A percentile compares a stretch with the other conserved stretches of the same genome.
Conservation (phyloP, 352 stramenopile species). For the Saprolegnia parasitica region DNA sequence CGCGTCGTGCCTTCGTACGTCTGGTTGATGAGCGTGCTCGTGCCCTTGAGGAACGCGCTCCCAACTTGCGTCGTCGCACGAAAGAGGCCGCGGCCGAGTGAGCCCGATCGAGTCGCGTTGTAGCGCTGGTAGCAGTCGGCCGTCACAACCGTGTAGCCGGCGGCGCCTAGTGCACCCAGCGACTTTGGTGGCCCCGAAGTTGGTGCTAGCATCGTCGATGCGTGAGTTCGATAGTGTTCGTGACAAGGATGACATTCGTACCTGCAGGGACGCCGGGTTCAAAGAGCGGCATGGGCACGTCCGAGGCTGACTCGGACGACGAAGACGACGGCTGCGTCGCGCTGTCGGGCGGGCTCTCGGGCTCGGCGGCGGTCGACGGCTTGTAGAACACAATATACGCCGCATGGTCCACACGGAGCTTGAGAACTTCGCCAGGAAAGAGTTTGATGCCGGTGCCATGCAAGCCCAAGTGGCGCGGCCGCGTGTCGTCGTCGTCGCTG, state of each 20-base stretch:
- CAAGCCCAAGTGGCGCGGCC: slow-evolving; percentile 56
- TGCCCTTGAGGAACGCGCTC: slow-evolving; percentile 65
- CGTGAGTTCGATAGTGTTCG: background rate
- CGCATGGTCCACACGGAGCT: slow-evolving; percentile 63
- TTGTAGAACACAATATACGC: slow-evolving; percentile 90
- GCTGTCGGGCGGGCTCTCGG: slow-evolving; percentile 39
- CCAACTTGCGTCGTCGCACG: slow-evolving; percentile 24
- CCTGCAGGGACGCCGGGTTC: background rate
- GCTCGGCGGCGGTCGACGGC: slow-evolving; percentile 22
- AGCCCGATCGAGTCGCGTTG: slow-evolving; percentile 59
- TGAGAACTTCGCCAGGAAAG: slow-evolving; percentile 63
- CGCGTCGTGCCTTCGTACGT: slow-evolving; percentile 80
- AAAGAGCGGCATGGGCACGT: background rate
- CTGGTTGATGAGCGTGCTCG: slow-evolving; percentile 74
- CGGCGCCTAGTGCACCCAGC: slow-evolving; percentile 71
- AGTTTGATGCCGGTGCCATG: slow-evolving; percentile 65
- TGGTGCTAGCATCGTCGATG: background rate
- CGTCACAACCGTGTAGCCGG: slow-evolving; percentile 80
- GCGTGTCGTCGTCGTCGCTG: slow-evolving; percentile 33
- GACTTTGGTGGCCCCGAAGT: slow-evolving; percentile 51
- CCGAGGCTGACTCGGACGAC: slow-evolving; percentile 33
- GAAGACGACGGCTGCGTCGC: slow-evolving; percentile 43
- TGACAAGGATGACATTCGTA: background rate
- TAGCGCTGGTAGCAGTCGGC: slow-evolving; percentile 83
- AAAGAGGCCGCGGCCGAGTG: slow-evolving; percentile 40